These are phyloP conservation scores for Lotus japonicus DNA, from an alignment of 306 rosid genomes.

Conservation along the genomic window DNA sequence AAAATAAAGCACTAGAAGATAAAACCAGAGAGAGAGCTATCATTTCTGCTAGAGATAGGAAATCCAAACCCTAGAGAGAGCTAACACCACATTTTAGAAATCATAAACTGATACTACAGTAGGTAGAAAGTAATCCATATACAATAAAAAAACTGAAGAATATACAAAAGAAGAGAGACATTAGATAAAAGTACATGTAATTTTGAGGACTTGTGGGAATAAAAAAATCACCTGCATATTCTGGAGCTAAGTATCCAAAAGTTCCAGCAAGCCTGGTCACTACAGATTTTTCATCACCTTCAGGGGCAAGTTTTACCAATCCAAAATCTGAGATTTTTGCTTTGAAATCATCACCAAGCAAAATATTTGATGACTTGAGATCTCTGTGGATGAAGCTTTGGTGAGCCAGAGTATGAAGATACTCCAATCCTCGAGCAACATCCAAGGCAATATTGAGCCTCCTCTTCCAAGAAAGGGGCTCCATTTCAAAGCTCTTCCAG, in stretches of 20 bases:
- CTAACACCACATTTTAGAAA: neutral
- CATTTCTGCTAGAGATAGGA: constrained; percentile 9
- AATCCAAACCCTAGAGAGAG: constrained; percentile 10
- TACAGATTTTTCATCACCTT: constrained; percentile 77
- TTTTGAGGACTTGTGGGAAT: neutral
- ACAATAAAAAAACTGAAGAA: neutral
- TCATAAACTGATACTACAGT: neutral
- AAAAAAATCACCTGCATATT: constrained; percentile 76
- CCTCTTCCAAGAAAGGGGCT: constrained; percentile 96
- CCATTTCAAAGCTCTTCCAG: constrained; percentile 64
- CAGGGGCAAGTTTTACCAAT: constrained; percentile 95
- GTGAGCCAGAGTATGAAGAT: constrained; percentile 86
- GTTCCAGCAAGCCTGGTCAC: constrained; percentile 96
- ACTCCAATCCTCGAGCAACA: constrained; percentile 97
- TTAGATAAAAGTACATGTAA: neutral
- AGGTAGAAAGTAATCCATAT: neutral
- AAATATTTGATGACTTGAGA: constrained; percentile 89
- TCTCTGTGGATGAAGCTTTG: constrained; percentile 99
- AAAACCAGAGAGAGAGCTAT: neutral
- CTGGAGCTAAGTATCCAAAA: constrained; percentile 97
- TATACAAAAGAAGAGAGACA: neutral
- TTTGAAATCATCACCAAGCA: constrained; percentile 81
- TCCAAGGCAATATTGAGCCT: constrained; percentile 93
- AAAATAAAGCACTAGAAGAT: neutral
- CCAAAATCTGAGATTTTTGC: constrained; percentile 97